Evolutionary conservation across 208 protist species (phyloP).

Genomic region (Trypanosoma avium): DNA sequence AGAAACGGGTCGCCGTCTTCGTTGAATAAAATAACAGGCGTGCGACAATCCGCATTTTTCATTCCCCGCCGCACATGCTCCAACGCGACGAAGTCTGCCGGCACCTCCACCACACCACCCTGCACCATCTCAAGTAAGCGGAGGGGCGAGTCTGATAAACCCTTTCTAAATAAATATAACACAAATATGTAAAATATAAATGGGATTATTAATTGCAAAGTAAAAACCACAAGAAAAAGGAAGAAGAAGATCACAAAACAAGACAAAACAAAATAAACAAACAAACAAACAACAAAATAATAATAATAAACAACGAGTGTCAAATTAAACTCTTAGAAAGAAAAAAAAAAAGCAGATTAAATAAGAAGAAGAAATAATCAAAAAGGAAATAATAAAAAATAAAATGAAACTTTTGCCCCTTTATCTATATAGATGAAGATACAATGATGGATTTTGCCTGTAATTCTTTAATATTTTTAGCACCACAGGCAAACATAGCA

Average conservation of each 20-base stretch:
- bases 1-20: constrained; percentile 85
- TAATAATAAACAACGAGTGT: too few species aligned
- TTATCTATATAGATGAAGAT: background rate
- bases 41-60: constrained; percentile 86
- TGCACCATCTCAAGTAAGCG: constrained; percentile 29
- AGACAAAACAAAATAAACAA: background rate
- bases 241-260: background rate
- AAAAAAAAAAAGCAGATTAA: constrained; percentile 4
- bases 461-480: constrained; percentile 71
- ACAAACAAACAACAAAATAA: background rate
- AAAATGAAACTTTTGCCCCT: background rate
- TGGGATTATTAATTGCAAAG: too few species aligned
- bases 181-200: background rate
- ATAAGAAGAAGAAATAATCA: background rate
- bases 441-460: constrained; percentile 23
- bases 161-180: background rate
- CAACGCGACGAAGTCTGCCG: constrained; percentile 37
- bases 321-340: too few species aligned
- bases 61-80: constrained; percentile 67
- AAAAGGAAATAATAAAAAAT: background rate
- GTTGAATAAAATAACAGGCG: constrained; percentile 73
- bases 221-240: background rate
- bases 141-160: constrained; percentile 1
- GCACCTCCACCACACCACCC: constrained; percentile 34
- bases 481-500: constrained; percentile 90